Conservation (phyloP, 2,329 filamentous ascomycete species). For the Zalaria obscura region DNA sequence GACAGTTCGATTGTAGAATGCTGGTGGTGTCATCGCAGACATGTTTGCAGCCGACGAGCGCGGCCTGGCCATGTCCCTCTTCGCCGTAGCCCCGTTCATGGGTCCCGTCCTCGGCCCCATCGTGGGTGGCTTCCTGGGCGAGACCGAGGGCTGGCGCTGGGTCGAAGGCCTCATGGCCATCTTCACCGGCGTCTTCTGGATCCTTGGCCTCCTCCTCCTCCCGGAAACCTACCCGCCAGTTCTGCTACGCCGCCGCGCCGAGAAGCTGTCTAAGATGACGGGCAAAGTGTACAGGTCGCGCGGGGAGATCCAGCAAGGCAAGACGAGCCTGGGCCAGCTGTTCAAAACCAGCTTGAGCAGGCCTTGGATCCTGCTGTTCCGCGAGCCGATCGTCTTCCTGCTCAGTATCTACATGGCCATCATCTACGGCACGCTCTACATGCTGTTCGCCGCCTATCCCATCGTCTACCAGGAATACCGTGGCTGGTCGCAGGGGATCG, state of each 20-base stretch:
- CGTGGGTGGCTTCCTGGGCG: conserved; percentile 53
- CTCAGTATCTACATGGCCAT: conserved; percentile 53
- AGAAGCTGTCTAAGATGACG: conserved; percentile 35
- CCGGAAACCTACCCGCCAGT: conserved; percentile 48
- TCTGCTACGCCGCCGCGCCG: conserved; percentile 39
- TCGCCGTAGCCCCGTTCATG: conserved; percentile 53
- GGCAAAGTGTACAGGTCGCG: conserved; percentile 43
- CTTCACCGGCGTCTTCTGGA: conserved; percentile 48
- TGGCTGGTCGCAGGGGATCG: conserved; percentile 45
- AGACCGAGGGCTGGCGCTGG: conserved; percentile 54
- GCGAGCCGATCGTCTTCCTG: conserved; percentile 54
- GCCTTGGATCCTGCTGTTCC: conserved; percentile 56
- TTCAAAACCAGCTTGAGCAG: conserved; percentile 45
- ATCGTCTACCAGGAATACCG: conserved; percentile 50
- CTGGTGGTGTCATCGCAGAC: conserved; percentile 33
- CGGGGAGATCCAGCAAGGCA: conserved; percentile 23
- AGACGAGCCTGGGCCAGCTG: conserved; percentile 20
- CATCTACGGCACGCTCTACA: conserved; percentile 35
- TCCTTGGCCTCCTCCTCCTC: conserved; percentile 35
- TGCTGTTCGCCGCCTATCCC: conserved; percentile 34
- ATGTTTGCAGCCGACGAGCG: conserved; percentile 27
- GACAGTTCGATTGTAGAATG: conserved; percentile 16
- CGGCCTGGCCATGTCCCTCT: conserved; percentile 44
- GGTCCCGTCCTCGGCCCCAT: conserved; percentile 57
- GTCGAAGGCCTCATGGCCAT: conserved; percentile 48